phyloP scores from a whole-genome alignment of 2,329 filamentous ascomycete species.

The Phialophora tarda region DNA sequence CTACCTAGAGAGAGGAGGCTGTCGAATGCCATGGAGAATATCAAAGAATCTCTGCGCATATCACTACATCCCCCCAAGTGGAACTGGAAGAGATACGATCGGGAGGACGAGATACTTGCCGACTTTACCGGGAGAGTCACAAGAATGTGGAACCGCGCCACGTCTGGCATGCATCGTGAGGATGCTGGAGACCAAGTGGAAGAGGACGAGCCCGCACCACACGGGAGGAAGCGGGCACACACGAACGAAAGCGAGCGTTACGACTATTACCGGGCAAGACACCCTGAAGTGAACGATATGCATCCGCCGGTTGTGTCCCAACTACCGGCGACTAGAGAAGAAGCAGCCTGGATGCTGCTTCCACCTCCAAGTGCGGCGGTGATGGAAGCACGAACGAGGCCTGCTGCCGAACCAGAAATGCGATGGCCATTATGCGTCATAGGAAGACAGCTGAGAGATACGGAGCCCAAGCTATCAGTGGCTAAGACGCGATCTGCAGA shows the following conservation, averaged over 20 bases:
- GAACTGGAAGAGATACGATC: conserved; percentile 80
- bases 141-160: conserved; percentile 37
- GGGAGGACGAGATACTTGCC: conserved; percentile 88
- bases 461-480: conserved; percentile 1
- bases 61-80: conserved; percentile 63
- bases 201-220: conserved; percentile 1
- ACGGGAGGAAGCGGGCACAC: conserved; percentile 46
- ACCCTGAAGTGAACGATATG: conserved; percentile 82
- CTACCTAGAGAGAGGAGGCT: conserved; percentile 86
- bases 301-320: conserved; percentile 84
- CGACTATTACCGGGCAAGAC: conserved; percentile 61
- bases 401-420: conserved; percentile 29
- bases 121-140: conserved; percentile 51
- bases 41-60: conserved; percentile 58
- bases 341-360: conserved; percentile 89
- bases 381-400: conserved; percentile 80
- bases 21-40: conserved; percentile 74
- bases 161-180: conserved; percentile 13
- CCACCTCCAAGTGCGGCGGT: conserved; percentile 87
- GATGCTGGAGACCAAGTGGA: conserved; percentile 20
- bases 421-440: conserved; percentile 37
- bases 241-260: conserved; percentile 55
- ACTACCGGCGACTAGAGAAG: conserved; percentile 70
- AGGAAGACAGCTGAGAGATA: conserved; percentile 22
- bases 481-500: conserved; percentile 23